These are phyloP conservation scores for Daldinia childiae DNA, from an alignment of 495 filamentous ascomycete genomes.

Conservation along the genomic window DNA sequence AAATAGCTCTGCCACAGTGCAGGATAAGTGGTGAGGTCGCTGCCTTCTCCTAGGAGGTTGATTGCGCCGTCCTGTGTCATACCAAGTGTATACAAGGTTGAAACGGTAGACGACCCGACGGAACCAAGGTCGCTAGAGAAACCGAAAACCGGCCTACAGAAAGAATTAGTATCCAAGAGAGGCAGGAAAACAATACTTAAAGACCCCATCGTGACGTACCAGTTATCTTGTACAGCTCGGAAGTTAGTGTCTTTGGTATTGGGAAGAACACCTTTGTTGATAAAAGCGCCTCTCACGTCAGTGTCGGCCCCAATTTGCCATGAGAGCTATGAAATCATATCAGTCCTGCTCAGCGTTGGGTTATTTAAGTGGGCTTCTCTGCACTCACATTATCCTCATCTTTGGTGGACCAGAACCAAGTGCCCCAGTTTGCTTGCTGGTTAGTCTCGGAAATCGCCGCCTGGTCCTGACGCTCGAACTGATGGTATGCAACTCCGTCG, in stretches of 20 bases:
- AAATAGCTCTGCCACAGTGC: slow-evolving; percentile 83
- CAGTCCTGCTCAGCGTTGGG: slow-evolving; percentile 17
- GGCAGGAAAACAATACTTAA: background rate
- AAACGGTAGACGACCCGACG: slow-evolving; percentile 44
- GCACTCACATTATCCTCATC: slow-evolving; percentile 49
- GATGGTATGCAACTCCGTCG: slow-evolving; percentile 57
- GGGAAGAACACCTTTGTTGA: slow-evolving; percentile 66
- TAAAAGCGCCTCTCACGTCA: slow-evolving; percentile 71
- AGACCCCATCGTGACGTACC: slow-evolving; percentile 49
- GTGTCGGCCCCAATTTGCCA: slow-evolving; percentile 76
- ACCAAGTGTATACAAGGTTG: slow-evolving; percentile 79
- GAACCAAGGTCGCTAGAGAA: slow-evolving; percentile 79
- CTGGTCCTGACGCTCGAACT: slow-evolving; percentile 69
- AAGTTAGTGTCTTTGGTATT: slow-evolving; percentile 73
- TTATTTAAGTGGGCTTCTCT: background rate
- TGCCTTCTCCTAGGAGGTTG: slow-evolving; percentile 76
- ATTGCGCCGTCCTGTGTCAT: slow-evolving; percentile 80
- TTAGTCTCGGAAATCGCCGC: slow-evolving; percentile 71
- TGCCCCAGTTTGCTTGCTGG: slow-evolving; percentile 88
- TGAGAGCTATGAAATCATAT: slow-evolving; percentile 48
- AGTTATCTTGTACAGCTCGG: slow-evolving; percentile 75
- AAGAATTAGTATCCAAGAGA: slow-evolving; percentile 29
- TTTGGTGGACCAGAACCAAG: slow-evolving; percentile 73
- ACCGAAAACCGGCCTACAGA: slow-evolving; percentile 79
- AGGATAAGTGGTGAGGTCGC: slow-evolving; percentile 70